Conservation (phyloP, 768 basidiomycete species). For the Dioszegia hungarica region DNA sequence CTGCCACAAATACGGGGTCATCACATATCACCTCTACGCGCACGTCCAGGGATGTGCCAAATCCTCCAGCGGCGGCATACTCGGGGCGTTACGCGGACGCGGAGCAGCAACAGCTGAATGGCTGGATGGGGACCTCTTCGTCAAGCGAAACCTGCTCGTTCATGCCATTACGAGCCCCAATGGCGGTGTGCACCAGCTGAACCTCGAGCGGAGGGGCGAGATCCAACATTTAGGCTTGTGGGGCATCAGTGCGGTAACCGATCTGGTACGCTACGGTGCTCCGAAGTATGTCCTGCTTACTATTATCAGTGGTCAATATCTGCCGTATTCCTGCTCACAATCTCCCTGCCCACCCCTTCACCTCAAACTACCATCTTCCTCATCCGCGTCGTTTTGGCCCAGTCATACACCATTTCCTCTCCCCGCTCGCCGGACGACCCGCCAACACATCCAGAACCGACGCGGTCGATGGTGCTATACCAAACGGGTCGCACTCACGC, state of each 20-base stretch:
- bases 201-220: slow-evolving; percentile 37
- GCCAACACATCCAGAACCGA: slow-evolving; percentile 20
- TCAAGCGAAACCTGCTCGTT: slow-evolving; percentile 29
- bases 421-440: slow-evolving; percentile 34
- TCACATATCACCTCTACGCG: slow-evolving; percentile 29
- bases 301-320: slow-evolving; percentile 39
- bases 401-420: slow-evolving; percentile 33
- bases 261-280: slow-evolving; percentile 33
- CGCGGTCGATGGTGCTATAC: slow-evolving; percentile 31
- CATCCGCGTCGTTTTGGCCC: slow-evolving; percentile 32
- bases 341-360: slow-evolving; percentile 31
- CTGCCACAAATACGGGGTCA: slow-evolving; percentile 25
- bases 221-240: slow-evolving; percentile 32
- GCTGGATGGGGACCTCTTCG: slow-evolving; percentile 37
- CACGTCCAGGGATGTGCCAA: slow-evolving; percentile 12
- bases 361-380: slow-evolving; percentile 42
- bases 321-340: slow-evolving; percentile 24
- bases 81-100: too few species aligned
- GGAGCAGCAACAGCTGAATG: slow-evolving; percentile 24
- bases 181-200: slow-evolving; percentile 29
- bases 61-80: too few species aligned
- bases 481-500: slow-evolving; percentile 24
- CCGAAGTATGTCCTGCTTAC: too few species aligned
- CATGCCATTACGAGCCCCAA: slow-evolving; percentile 34
- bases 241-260: slow-evolving; percentile 24